Conservation (phyloP, 257 asterid species). For the Jasminum sambac region DNA sequence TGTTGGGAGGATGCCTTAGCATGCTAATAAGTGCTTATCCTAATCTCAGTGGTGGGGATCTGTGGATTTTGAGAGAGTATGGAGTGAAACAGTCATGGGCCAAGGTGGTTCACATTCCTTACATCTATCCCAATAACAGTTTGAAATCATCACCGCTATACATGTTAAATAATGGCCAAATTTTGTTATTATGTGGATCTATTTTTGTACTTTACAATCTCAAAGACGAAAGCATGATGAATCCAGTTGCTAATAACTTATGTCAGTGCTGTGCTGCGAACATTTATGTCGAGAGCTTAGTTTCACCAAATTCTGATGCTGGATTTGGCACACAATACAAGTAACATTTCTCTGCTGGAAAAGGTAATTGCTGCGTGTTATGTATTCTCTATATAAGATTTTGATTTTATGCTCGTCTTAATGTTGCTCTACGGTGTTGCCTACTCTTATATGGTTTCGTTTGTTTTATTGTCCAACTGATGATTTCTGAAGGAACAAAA, state of each 20-base stretch:
- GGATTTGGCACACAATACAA: no score
- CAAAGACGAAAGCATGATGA: constrained; percentile 29
- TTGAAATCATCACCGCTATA: constrained; percentile 18
- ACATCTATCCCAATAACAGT: constrained; percentile 25
- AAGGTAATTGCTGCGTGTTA: no score
- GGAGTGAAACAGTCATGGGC: constrained; percentile 41
- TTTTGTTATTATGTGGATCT: constrained; percentile 37
- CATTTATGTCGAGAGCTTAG: no score
- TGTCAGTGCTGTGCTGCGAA: no score
- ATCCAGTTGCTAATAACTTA: constrained; percentile 6
- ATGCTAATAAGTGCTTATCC: constrained; percentile 35
- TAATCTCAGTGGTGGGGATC: constrained; percentile 18
- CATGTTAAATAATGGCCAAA: constrained; percentile 37
- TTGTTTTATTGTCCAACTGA: no score
- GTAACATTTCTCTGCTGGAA: no score
- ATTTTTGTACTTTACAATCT: constrained; percentile 37
- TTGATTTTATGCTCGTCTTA: no score
- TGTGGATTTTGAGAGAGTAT: constrained; percentile 51
- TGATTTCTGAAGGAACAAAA: no score
- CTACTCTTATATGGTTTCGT: no score
- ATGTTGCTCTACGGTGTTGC: no score
- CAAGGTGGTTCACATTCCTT: constrained; percentile 40
- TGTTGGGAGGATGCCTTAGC: constrained; percentile 33
- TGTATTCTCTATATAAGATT: no score
- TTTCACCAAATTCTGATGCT: no score